phyloP scores from a whole-genome alignment of 345 rosid species.

The Carallia brachiata region DNA sequence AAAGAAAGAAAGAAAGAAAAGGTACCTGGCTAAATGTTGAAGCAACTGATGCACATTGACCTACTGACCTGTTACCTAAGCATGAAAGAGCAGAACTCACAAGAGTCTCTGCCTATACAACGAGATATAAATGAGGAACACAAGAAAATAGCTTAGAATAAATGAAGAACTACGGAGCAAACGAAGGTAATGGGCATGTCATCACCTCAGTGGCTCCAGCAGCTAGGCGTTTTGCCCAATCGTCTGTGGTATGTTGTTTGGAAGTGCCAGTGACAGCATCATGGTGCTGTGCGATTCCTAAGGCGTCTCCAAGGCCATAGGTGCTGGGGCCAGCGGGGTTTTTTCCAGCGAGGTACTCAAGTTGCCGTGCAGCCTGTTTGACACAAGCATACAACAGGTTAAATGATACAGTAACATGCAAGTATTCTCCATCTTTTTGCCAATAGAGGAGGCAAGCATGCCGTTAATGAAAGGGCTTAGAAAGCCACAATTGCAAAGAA shows the following conservation, averaged over 20 bases:
- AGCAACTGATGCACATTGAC: constrained; percentile 40
- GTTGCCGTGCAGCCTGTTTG: constrained; percentile 76
- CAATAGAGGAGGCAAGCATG: background rate
- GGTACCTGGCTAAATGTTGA: constrained; percentile 54
- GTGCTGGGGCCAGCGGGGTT: constrained; percentile 49
- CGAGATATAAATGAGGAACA: background rate
- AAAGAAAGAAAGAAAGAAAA: background rate
- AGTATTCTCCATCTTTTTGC: background rate
- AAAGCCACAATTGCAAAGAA: background rate
- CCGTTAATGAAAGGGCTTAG: background rate
- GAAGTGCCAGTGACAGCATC: constrained; percentile 89
- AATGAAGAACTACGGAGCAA: background rate
- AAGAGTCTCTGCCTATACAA: constrained; percentile 53
- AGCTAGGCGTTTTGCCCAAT: constrained; percentile 65
- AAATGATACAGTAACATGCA: background rate
- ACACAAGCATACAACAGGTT: background rate
- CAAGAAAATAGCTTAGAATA: background rate
- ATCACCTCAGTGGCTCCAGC: constrained; percentile 65
- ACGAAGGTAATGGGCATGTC: background rate
- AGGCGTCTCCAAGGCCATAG: constrained; percentile 63
- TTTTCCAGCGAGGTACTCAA: constrained; percentile 70
- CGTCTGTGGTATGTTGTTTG: constrained; percentile 79
- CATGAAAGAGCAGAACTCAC: constrained; percentile 60
- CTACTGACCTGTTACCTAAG: constrained; percentile 41
- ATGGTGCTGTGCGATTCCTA: constrained; percentile 83